Conservation (phyloP, 495 filamentous ascomycete genomes). For the Neurospora sp. region DNA sequence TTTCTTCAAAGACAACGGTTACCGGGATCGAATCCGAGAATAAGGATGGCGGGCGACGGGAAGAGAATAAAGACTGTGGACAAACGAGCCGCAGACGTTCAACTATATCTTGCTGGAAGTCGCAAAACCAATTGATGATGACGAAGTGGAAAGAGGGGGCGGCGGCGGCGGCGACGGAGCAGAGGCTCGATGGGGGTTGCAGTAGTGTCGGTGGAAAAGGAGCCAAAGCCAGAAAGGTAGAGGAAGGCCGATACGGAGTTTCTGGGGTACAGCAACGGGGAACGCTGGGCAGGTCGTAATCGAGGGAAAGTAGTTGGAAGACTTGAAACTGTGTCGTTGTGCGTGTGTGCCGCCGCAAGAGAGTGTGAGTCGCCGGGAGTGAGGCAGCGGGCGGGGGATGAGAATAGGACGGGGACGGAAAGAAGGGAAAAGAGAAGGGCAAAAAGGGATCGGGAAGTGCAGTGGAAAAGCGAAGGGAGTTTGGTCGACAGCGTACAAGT, state of each 20-base stretch:
- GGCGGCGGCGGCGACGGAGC: neutral
- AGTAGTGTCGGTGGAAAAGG: neutral
- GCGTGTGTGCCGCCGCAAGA: constrained; percentile 1
- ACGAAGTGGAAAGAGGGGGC: constrained; percentile 3
- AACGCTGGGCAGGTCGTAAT: neutral
- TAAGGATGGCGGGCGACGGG: neutral
- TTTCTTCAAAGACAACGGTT: neutral
- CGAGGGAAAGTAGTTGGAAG: neutral
- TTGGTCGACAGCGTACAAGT: neutral
- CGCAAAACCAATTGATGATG: neutral
- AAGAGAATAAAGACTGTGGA: neutral
- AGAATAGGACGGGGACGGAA: constrained; percentile 1
- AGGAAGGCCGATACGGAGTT: neutral
- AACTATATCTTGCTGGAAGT: neutral
- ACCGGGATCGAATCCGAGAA: neutral
- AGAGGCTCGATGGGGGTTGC: neutral
- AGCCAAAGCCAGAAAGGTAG: neutral
- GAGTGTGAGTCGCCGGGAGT: constrained; percentile 1
- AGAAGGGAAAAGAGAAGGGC: constrained; percentile 3
- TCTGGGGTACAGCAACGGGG: neutral
- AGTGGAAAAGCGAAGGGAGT: neutral
- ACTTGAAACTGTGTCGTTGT: neutral
- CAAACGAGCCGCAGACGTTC: constrained; percentile 1
- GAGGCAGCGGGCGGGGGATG: neutral
- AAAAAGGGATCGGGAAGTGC: constrained; percentile 1